phyloP scores from a whole-genome alignment of 176 grass and related monocot genomes.

The Rhipidocladum racemiflorum region DNA sequence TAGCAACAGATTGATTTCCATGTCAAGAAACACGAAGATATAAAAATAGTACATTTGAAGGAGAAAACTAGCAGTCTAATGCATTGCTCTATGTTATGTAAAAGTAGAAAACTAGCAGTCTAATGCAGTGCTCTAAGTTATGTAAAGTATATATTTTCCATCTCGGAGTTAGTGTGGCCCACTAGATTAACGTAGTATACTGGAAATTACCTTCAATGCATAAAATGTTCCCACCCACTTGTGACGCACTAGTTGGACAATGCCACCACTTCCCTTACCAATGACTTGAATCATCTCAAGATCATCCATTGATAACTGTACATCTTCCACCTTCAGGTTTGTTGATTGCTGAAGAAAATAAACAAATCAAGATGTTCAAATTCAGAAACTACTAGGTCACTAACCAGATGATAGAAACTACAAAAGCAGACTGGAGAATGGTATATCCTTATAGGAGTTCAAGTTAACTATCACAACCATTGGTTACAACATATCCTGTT shows the following conservation, averaged over 20 bases:
- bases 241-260: slow-evolving; percentile 85
- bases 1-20: neutral
- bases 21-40: neutral
- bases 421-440: slow-evolving; percentile 2
- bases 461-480: slow-evolving; percentile 3
- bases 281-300: slow-evolving; percentile 93
- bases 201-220: slow-evolving; percentile 76
- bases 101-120: neutral
- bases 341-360: slow-evolving; percentile 35
- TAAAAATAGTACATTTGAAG: neutral
- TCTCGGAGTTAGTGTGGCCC: neutral
- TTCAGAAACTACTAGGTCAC: slow-evolving; percentile 12
- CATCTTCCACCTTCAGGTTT: slow-evolving; percentile 66
- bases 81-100: neutral
- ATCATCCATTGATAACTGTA: slow-evolving; percentile 79
- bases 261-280: slow-evolving; percentile 90
- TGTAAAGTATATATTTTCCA: neutral
- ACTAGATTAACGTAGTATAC: slow-evolving; percentile 4
- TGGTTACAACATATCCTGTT: neutral
- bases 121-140: neutral
- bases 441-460: neutral
- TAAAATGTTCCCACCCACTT: slow-evolving; percentile 85
- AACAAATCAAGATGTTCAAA: slow-evolving; percentile 15
- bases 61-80: neutral
- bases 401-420: neutral